Base-by-base conservation (phyloP, 352 stramenopile genomes). In the Phytophthora fragariae region DNA sequence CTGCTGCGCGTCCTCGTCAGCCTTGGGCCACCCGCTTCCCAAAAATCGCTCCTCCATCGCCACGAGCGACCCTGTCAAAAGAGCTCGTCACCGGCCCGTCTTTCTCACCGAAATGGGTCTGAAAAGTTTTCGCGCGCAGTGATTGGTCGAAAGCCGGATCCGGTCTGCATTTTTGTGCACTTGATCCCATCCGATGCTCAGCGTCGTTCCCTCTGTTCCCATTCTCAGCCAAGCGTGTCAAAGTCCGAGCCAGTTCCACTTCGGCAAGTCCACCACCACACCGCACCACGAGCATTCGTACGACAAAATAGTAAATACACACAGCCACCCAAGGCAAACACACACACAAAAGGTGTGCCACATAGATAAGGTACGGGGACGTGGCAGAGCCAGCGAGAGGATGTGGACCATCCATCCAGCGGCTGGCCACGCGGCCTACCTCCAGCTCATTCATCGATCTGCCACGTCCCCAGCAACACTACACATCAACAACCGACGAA, bases 201-300 rank as follows among this genome's bases (percentile, higher is more conserved):
- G 39, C 39, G 12, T 57, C 59, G 33, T 27, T 62, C 31, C 44
- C 44, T 57, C 41, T 57, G 19, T 68, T 60, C n/a, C 31, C 14
- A 8, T 15, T 46, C 39, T 5, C 39, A 41, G 35, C 35, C 35
- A 41, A 41, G 35, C 35, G 39, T 46, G 39, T 46, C 39, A 46
- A 46, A 46, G 39, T 33, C 64, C 58, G 58, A 76, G 70, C 63
- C 70, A 76, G 57, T 76, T 73, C 57, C 69, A 52, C 70, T 54
- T 68, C 17, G 63, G 39, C 37, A 65, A 57, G 63, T 68, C 57
- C 63, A 62, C 70, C 70, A 65, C 41, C 57, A 64, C 69, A 68
- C 46, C 21, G 33, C 19, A 9, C 17, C 19, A 60, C 29, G 7
- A 55, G 9, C 37, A 15, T 44, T 33, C 37, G 4, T 31, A 31